phyloP scores from a whole-genome alignment of 768 basidiomycete genomes.

The Lenzites betulinus region DNA sequence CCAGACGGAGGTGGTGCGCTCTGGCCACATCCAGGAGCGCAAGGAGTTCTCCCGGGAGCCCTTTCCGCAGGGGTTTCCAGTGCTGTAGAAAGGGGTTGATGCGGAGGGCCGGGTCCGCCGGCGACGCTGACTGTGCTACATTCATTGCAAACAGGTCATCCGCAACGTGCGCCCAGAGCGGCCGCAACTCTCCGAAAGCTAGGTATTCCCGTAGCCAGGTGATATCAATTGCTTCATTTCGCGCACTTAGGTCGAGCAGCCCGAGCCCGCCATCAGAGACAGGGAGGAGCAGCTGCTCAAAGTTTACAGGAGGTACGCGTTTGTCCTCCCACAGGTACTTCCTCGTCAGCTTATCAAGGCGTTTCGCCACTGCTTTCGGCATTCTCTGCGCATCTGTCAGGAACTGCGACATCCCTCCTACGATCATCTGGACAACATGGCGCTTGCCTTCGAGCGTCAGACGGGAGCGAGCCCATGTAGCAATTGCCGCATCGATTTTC shows the following conservation, averaged over 20 bases:
- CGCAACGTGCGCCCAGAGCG: too few species aligned
- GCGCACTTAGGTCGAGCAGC: neutral
- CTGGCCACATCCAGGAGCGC: too few species aligned
- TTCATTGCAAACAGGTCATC: too few species aligned
- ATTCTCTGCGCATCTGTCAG: neutral
- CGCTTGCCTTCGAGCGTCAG: neutral
- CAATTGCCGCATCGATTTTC: neutral
- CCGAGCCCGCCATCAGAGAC: neutral
- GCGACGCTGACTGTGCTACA: too few species aligned
- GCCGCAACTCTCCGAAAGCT: too few species aligned
- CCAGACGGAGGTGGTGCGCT: too few species aligned
- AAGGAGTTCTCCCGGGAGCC: too few species aligned
- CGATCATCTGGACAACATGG: neutral
- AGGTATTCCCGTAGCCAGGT: too few species aligned
- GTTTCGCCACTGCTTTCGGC: neutral
- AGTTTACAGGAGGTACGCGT: neutral
- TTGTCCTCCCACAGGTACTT: neutral
- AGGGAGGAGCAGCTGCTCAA: neutral
- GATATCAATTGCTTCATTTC: too few species aligned
- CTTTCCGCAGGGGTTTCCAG: too few species aligned
- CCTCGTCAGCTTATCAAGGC: neutral
- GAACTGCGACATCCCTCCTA: slow-evolving; percentile 1
- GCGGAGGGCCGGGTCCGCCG: too few species aligned
- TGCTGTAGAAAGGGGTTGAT: too few species aligned
- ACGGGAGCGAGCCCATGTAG: neutral